Evolutionary conservation across 1,139 yeast species (phyloP).

Genomic region (Spencermartinsiella ligniputridi): DNA sequence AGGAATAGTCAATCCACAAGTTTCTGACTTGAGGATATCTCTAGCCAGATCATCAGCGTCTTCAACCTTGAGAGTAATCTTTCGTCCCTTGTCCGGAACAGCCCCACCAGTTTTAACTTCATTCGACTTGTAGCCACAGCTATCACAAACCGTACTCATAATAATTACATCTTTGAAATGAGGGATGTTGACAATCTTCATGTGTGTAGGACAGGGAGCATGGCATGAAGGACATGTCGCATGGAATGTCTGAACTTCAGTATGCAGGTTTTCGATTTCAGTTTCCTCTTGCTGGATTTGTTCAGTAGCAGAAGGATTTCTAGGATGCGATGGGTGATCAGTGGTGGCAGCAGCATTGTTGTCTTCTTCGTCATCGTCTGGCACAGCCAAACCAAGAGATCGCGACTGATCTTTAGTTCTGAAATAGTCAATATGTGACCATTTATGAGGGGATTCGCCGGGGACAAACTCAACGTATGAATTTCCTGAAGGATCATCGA

Average conservation of each 20-base stretch:
- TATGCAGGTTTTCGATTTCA: constrained; percentile 78
- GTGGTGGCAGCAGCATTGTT: neutral
- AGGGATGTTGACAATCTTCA: constrained; percentile 95
- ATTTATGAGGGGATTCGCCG: constrained; percentile 82
- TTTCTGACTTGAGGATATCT: constrained; percentile 91
- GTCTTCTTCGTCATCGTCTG: constrained; percentile 56
- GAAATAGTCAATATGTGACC: constrained; percentile 80
- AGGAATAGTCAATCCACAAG: constrained; percentile 81
- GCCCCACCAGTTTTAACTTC: constrained; percentile 99
- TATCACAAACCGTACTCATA: constrained; percentile 90
- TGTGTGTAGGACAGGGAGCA: constrained; percentile 80
- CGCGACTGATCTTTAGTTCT: constrained; percentile 90
- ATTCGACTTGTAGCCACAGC: constrained; percentile 94
- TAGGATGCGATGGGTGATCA: constrained; percentile 9
- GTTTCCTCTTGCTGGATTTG: constrained; percentile 35
- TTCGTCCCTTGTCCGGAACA: constrained; percentile 80
- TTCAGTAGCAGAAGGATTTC: constrained; percentile 26
- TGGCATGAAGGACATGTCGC: constrained; percentile 93
- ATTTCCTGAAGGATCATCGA: constrained; percentile 96
- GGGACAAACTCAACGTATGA: constrained; percentile 94
- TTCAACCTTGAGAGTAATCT: constrained; percentile 67
- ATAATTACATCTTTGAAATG: constrained; percentile 96
- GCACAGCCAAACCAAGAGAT: constrained; percentile 77
- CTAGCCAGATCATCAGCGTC: constrained; percentile 93
- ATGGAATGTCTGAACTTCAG: constrained; percentile 88